Percentiles rank a stretch among this genome's conserved stretches.
Conservation (phyloP, 2,329 filamentous ascomycete species). For the Septoria linicola region DNA sequence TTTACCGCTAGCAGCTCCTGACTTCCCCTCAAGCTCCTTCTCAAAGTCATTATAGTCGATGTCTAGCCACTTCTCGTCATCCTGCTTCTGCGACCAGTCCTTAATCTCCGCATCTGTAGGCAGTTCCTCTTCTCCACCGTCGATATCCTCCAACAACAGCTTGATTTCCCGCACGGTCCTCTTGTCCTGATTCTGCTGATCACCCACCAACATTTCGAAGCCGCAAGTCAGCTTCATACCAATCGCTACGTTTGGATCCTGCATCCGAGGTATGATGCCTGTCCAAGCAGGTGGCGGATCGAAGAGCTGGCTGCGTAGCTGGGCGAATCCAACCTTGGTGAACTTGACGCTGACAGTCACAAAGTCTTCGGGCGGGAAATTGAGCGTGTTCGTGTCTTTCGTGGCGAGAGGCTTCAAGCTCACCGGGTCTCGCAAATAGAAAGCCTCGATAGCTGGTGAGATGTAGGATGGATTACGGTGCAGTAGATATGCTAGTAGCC, state of each 20-base stretch:
- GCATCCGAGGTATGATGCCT: constrained; percentile 42
- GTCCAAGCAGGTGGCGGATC: constrained; percentile 59
- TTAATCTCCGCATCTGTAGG: constrained; percentile 73
- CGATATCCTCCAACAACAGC: constrained; percentile 72
- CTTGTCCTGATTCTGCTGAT: constrained; percentile 67
- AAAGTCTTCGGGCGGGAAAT: constrained; percentile 75
- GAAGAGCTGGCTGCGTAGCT: constrained; percentile 84
- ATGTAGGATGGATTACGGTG: constrained; percentile 73
- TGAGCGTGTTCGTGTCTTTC: constrained; percentile 53
- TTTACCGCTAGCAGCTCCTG: constrained; percentile 16
- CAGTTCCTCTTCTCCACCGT: constrained; percentile 67
- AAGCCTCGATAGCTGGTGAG: constrained; percentile 81
- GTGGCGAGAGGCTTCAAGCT: constrained; percentile 67
- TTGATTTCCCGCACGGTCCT: constrained; percentile 71
- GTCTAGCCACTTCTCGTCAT: constrained; percentile 87
- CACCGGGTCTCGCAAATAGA: constrained; percentile 85
- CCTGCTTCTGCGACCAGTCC: constrained; percentile 68
- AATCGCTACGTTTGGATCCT: constrained; percentile 55
- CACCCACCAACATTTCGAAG: constrained; percentile 79
- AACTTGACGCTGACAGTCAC: constrained; percentile 78
- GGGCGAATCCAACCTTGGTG: constrained; percentile 85
- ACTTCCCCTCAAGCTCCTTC: constrained; percentile 62
- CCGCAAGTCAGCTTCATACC: constrained; percentile 90
- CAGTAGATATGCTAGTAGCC: constrained; percentile 77
- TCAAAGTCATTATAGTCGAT: constrained; percentile 91